phyloP scores from a whole-genome alignment of 345 rosid species.

The Ceriops decandra region DNA sequence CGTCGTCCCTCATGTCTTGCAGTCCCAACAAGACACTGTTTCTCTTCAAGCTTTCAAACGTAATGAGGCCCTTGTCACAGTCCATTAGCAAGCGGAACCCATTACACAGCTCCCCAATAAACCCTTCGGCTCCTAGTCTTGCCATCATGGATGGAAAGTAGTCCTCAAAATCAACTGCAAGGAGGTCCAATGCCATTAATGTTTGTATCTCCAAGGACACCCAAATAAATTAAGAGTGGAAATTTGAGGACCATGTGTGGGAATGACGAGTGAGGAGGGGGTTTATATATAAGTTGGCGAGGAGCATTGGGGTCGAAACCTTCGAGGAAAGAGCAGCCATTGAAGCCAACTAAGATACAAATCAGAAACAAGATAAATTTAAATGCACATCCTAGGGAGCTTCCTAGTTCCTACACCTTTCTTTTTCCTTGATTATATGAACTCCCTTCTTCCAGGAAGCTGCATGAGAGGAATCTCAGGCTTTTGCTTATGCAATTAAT shows the following conservation, averaged over 20 bases:
- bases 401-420: constrained; percentile 10
- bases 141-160: constrained; percentile 56
- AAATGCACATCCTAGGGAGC: constrained; percentile 15
- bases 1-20: constrained; percentile 54
- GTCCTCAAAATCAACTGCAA: constrained; percentile 46
- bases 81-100: constrained; percentile 63
- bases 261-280: constrained; percentile 1
- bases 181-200: constrained; percentile 26
- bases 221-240: too few species aligned
- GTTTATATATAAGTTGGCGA: constrained; percentile 19
- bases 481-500: not conserved
- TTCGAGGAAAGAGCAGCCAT: constrained; percentile 31
- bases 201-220: too few species aligned
- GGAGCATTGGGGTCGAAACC: not conserved
- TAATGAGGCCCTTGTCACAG: constrained; percentile 54
- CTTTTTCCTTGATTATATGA: constrained; percentile 4
- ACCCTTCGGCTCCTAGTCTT: constrained; percentile 50
- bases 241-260: not conserved
- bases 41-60: constrained; percentile 66
- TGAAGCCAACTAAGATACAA: constrained; percentile 17
- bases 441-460: constrained; percentile 51
- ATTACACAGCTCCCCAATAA: constrained; percentile 49
- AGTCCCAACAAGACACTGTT: constrained; percentile 49
- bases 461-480: constrained; percentile 26
- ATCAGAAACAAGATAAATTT: not conserved